Conservation (phyloP, 306 rosid genomes). For the Lagenaria siceraria region DNA sequence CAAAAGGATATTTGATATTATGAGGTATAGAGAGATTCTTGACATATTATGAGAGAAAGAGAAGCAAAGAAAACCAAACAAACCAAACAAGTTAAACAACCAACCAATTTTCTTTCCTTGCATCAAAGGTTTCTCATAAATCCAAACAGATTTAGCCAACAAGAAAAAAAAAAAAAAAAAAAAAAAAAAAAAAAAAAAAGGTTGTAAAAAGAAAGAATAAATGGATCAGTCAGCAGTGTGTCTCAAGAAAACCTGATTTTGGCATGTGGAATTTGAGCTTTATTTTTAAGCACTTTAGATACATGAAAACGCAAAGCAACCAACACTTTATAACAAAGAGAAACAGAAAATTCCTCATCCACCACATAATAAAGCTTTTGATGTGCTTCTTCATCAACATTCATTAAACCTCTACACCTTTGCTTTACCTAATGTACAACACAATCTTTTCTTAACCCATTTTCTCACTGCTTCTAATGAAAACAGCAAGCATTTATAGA, state of each 20-base stretch:
- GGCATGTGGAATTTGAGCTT: slow-evolving; percentile 1
- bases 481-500: background rate
- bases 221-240: background rate
- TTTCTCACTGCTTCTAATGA: background rate
- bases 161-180: background rate
- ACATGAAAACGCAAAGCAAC: slow-evolving; percentile 2
- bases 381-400: background rate
- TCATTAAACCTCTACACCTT: background rate
- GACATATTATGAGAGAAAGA: background rate
- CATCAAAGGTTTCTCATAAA: background rate
- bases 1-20: too few species aligned
- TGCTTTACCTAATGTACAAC: background rate
- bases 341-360: background rate
- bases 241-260: background rate
- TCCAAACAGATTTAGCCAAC: background rate
- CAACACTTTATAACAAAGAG: background rate
- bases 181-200: too few species aligned
- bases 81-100: background rate
- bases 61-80: background rate
- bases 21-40: too few species aligned
- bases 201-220: background rate
- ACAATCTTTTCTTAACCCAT: background rate
- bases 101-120: background rate
- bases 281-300: background rate
- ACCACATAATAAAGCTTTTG: background rate